Evolutionary conservation across 2,329 filamentous ascomycete genomes (phyloP).

Genomic region (Cladosporium phlei): DNA sequence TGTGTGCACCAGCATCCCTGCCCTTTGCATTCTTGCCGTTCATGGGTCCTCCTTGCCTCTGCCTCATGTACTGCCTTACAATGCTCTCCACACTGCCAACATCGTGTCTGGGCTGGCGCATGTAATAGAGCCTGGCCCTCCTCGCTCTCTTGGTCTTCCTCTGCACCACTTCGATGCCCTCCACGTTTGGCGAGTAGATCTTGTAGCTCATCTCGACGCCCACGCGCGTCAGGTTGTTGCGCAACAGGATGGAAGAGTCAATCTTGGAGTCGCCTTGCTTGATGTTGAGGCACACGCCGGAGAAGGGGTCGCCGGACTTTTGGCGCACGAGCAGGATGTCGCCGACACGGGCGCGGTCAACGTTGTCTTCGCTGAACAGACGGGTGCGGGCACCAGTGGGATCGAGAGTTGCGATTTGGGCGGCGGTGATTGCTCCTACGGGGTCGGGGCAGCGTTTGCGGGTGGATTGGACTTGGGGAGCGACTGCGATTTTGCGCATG

Average conservation of each 20-base stretch:
- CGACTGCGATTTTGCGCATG: slow-evolving; percentile 29
- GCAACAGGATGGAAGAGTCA: slow-evolving; percentile 80
- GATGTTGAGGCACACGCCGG: slow-evolving; percentile 83
- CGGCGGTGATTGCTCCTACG: slow-evolving; percentile 59
- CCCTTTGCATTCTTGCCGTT: slow-evolving; percentile 10
- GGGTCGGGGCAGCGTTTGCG: slow-evolving; percentile 59
- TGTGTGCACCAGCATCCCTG: slow-evolving; percentile 14
- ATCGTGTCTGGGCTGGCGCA: slow-evolving; percentile 84
- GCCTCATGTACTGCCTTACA: slow-evolving; percentile 61
- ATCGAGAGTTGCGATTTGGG: slow-evolving; percentile 72
- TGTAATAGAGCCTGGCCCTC: slow-evolving; percentile 82
- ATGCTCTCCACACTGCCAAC: slow-evolving; percentile 78
- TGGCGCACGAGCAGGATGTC: slow-evolving; percentile 89
- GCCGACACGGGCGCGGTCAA: slow-evolving; percentile 74
- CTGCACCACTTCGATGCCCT: slow-evolving; percentile 91
- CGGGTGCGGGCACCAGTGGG: slow-evolving; percentile 75
- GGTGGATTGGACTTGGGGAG: slow-evolving; percentile 52
- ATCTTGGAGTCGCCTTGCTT: slow-evolving; percentile 66
- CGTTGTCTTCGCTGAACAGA: slow-evolving; percentile 73
- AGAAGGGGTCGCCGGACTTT: slow-evolving; percentile 80
- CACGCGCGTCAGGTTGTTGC: slow-evolving; percentile 79
- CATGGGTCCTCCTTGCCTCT: slow-evolving; percentile 40
- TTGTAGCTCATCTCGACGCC: slow-evolving; percentile 98
- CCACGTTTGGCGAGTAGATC: slow-evolving; percentile 83
- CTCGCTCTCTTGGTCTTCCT: slow-evolving; percentile 76